phyloP scores from a whole-genome alignment of 176 grass and related monocot genomes.

The Tillandsia fasciculata region DNA sequence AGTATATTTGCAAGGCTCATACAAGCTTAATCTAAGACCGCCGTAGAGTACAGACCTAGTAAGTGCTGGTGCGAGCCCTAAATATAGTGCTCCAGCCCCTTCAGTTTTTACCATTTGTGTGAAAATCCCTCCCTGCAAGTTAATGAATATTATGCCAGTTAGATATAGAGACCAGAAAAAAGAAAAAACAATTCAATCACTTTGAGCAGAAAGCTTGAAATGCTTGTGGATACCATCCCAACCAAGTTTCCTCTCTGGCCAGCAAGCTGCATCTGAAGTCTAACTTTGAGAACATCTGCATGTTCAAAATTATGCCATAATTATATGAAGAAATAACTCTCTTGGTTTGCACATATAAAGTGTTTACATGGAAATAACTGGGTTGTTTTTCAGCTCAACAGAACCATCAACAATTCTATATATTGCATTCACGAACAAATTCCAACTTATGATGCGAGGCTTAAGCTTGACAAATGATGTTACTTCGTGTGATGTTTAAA shows the following conservation, averaged over 20 bases:
- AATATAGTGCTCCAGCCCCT: slow-evolving; percentile 69
- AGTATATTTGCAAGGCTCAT: slow-evolving; percentile 76
- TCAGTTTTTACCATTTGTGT: slow-evolving; percentile 58
- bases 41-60: slow-evolving; percentile 80
- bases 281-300: slow-evolving; percentile 99
- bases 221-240: slow-evolving; percentile 63
- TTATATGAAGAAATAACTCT: slow-evolving; percentile 23
- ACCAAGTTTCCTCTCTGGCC: slow-evolving; percentile 85
- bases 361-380: not conserved
- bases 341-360: slow-evolving; percentile 3
- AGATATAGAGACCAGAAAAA: slow-evolving; percentile 9
- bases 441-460: not conserved
- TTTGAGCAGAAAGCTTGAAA: not conserved
- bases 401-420: not conserved
- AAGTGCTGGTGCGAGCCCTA: slow-evolving; percentile 75
- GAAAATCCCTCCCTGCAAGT: slow-evolving; percentile 63
- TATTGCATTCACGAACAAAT: not conserved
- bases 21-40: slow-evolving; percentile 80
- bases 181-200: slow-evolving; percentile 1
- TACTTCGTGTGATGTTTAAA: no score
- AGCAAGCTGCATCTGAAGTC: slow-evolving; percentile 96
- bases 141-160: slow-evolving; percentile 19
- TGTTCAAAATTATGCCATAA: slow-evolving; percentile 19
- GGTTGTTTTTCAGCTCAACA: slow-evolving; percentile 2
- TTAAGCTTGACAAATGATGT: not conserved